Percentiles rank a stretch among this genome's conserved stretches.
Evolutionary conservation across 1,139 yeast species (phyloP).

Genomic region (Hansenula lynferdii): DNA sequence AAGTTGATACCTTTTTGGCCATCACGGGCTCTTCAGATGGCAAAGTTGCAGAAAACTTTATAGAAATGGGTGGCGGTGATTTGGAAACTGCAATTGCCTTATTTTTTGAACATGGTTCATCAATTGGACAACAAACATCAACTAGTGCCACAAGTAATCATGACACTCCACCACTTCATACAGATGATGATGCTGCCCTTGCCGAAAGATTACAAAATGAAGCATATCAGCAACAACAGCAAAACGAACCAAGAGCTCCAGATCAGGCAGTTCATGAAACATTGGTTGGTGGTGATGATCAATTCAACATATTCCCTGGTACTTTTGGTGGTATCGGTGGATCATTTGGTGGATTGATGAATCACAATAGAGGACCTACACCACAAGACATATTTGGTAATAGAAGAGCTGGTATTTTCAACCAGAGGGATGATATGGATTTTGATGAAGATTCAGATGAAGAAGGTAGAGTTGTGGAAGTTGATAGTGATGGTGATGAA

Average conservation of each 20-base stretch:
- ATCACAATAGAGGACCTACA: constrained; percentile 10
- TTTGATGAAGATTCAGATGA: constrained; percentile 18
- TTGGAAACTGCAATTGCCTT: constrained; percentile 83
- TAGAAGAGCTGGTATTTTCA: constrained; percentile 39
- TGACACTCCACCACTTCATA: constrained; percentile 11
- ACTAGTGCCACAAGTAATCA: not conserved
- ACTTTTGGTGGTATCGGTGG: constrained; percentile 34
- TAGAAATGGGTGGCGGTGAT: constrained; percentile 76
- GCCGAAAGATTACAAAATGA: constrained; percentile 66
- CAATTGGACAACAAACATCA: constrained; percentile 6
- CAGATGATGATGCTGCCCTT: constrained; percentile 47
- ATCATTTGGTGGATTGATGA: constrained; percentile 24
- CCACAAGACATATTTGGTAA: constrained; percentile 35
- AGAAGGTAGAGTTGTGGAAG: constrained; percentile 27
- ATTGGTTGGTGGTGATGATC: constrained; percentile 43
- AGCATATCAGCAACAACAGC: constrained; percentile 45
- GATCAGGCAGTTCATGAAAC: constrained; percentile 81
- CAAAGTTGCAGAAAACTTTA: constrained; percentile 66
- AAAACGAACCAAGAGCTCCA: constrained; percentile 62
- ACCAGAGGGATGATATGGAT: constrained; percentile 34
- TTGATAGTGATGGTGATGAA: constrained; percentile 28
- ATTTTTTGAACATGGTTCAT: constrained; percentile 68
- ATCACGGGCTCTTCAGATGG: constrained; percentile 76
- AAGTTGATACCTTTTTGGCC: constrained; percentile 71
- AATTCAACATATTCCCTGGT: constrained; percentile 27